Percentiles rank a stretch among this genome's conserved stretches.
phyloP scores from a whole-genome alignment of 352 stramenopile genomes.

The Globisporangium irregulare region DNA sequence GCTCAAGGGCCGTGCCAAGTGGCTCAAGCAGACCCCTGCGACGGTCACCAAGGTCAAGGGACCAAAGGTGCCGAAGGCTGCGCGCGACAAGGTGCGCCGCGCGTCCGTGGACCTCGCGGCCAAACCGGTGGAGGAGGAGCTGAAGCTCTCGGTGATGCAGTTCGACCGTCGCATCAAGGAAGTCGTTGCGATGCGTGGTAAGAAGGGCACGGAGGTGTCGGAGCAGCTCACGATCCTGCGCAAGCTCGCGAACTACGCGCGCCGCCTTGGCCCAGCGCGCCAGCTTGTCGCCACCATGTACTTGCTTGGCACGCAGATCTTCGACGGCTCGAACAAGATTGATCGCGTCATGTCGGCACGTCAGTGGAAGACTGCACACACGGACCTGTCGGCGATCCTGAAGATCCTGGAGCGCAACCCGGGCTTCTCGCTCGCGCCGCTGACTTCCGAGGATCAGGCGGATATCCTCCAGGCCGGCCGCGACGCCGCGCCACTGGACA shows the following conservation, averaged over 20 bases:
- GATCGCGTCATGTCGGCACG: constrained; percentile 79
- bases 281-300: constrained; percentile 81
- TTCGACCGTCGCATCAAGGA: constrained; percentile 87
- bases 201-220: constrained; percentile 74
- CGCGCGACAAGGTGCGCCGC: constrained; percentile 52
- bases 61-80: constrained; percentile 36
- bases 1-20: constrained; percentile 94
- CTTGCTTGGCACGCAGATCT: constrained; percentile 76
- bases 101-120: constrained; percentile 44
- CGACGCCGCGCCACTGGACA: constrained; percentile 67
- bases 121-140: constrained; percentile 72
- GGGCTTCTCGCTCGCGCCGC: constrained; percentile 63
- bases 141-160: constrained; percentile 74
- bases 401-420: constrained; percentile 81
- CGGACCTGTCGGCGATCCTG: constrained; percentile 64
- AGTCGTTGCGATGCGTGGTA: constrained; percentile 78
- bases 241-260: constrained; percentile 80
- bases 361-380: constrained; percentile 75
- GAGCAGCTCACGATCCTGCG: constrained; percentile 69
- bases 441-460: constrained; percentile 82
- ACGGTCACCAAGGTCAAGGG: constrained; percentile 59
- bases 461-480: constrained; percentile 72
- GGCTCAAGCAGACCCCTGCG: constrained; percentile 91
- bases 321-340: constrained; percentile 83
- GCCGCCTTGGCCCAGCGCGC: constrained; percentile 68